Percentiles rank a stretch among this genome's conserved stretches.
phyloP scores from a whole-genome alignment of 495 filamentous ascomycete species.

The Lichina pygmaea region DNA sequence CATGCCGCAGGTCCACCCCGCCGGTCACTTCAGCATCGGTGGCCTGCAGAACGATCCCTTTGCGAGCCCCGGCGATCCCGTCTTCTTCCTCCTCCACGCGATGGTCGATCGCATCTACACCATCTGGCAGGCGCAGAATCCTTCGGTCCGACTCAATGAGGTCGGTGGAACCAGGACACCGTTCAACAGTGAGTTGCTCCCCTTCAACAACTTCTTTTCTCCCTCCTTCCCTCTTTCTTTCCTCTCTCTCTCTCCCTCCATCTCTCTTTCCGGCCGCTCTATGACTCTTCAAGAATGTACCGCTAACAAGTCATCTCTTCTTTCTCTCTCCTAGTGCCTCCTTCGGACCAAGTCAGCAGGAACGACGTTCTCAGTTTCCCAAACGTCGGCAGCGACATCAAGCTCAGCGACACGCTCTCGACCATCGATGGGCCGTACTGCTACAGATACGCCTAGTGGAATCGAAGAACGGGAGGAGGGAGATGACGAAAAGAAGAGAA shows the following conservation, averaged over 20 bases:
- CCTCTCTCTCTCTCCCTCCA: background rate
- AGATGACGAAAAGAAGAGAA: no score
- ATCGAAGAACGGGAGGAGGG: no score
- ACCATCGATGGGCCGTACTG: background rate
- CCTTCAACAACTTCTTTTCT: background rate
- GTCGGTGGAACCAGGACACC: constrained; percentile 6
- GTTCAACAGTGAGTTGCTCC: constrained; percentile 4
- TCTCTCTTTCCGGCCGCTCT: background rate
- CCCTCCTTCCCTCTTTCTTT: background rate
- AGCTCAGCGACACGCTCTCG: background rate
- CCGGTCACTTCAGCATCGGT: constrained; percentile 35
- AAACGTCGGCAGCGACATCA: background rate
- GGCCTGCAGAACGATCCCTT: constrained; percentile 24
- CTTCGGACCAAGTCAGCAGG: background rate
- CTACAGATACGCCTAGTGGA: background rate
- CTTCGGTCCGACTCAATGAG: constrained; percentile 10
- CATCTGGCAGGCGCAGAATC: constrained; percentile 40
- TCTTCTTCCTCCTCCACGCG: constrained; percentile 42
- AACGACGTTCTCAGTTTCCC: background rate
- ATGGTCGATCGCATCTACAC: constrained; percentile 43
- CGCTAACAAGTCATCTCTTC: background rate
- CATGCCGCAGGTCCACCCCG: constrained; percentile 20
- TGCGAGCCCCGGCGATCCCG: constrained; percentile 32
- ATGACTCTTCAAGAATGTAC: background rate
- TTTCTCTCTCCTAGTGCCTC: background rate